Conservation (phyloP, 2,329 filamentous ascomycete species). For the Dothistroma pini region DNA sequence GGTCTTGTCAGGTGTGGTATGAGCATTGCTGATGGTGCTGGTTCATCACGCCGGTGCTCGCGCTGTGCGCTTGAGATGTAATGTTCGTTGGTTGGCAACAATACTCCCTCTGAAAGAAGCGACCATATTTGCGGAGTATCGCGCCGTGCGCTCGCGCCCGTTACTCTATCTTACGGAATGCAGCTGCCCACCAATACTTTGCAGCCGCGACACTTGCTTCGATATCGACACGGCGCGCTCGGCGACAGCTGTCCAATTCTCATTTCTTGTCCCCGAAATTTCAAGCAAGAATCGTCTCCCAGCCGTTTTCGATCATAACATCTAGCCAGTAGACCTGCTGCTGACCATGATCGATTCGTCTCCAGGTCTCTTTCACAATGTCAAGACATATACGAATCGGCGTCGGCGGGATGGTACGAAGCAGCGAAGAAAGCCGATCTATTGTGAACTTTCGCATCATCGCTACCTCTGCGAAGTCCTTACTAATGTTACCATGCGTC, state of each 20-base stretch:
- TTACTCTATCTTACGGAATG: too few relatives aligned
- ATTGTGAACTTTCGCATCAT: constrained; percentile 23
- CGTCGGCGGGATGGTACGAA: constrained; percentile 45
- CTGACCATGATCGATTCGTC: constrained; percentile 46
- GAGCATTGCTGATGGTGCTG: too few relatives aligned
- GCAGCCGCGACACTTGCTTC: too few relatives aligned
- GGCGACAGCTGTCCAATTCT: neutral
- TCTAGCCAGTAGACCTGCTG: constrained; percentile 55
- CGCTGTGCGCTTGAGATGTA: too few relatives aligned
- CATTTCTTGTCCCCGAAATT: neutral
- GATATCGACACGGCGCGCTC: too few relatives aligned
- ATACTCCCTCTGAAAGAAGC: too few relatives aligned
- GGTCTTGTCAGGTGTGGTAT: too few relatives aligned
- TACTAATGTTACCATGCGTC: constrained; percentile 6
- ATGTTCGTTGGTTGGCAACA: too few relatives aligned
- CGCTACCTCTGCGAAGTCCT: constrained; percentile 16
- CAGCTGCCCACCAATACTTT: too few relatives aligned
- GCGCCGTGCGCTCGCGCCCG: too few relatives aligned
- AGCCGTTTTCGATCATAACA: constrained; percentile 56
- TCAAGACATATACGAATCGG: constrained; percentile 50
- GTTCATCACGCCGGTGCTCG: too few relatives aligned
- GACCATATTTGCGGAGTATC: too few relatives aligned
- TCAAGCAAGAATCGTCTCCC: constrained; percentile 55
- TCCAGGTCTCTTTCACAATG: constrained; percentile 53
- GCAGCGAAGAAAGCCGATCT: constrained; percentile 16